Evolutionary conservation across 2,329 filamentous ascomycete species (phyloP).

Genomic region (Orbilia quercus): DNA sequence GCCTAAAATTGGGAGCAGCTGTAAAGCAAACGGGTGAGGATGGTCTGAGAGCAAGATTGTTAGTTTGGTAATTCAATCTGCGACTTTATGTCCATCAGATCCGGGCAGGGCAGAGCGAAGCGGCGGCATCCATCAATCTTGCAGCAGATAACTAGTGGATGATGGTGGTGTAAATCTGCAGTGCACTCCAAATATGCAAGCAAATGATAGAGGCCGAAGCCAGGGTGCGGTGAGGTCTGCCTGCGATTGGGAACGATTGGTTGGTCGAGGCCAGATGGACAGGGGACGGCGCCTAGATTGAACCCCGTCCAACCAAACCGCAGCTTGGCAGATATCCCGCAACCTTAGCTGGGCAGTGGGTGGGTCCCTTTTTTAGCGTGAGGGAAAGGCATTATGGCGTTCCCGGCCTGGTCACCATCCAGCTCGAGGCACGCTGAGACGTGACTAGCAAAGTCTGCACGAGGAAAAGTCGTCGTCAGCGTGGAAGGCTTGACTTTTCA

Average conservation of each 20-base stretch:
- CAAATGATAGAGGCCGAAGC: constrained; percentile 31
- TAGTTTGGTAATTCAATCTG: too few species aligned
- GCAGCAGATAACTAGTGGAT: too few species aligned
- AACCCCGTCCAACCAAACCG: constrained; percentile 54
- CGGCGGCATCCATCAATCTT: constrained; percentile 19
- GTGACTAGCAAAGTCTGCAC: constrained; percentile 23
- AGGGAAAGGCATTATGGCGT: constrained; percentile 18
- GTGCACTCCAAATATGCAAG: too few species aligned
- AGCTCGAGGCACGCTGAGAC: constrained; percentile 39
- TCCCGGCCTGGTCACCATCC: constrained; percentile 42
- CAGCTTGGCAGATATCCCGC: constrained; percentile 52
- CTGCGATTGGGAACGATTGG: constrained; percentile 47
- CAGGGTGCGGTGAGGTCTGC: constrained; percentile 46
- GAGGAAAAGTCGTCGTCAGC: constrained; percentile 54
- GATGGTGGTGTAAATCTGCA: constrained; percentile 36
- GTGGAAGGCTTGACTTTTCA: constrained; percentile 25
- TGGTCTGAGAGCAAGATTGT: constrained; percentile 42
- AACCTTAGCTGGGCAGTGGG: constrained; percentile 43
- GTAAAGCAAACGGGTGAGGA: constrained; percentile 36
- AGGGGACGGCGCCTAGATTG: constrained; percentile 56
- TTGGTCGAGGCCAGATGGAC: constrained; percentile 37
- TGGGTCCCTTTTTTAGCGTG: constrained; percentile 4
- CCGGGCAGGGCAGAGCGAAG: constrained; percentile 24
- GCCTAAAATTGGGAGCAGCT: constrained; percentile 45
- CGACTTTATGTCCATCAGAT: constrained; percentile 38